phyloP scores from a whole-genome alignment of 108 stramenopile species.

The Pseudonitzschia delicatissima region DNA sequence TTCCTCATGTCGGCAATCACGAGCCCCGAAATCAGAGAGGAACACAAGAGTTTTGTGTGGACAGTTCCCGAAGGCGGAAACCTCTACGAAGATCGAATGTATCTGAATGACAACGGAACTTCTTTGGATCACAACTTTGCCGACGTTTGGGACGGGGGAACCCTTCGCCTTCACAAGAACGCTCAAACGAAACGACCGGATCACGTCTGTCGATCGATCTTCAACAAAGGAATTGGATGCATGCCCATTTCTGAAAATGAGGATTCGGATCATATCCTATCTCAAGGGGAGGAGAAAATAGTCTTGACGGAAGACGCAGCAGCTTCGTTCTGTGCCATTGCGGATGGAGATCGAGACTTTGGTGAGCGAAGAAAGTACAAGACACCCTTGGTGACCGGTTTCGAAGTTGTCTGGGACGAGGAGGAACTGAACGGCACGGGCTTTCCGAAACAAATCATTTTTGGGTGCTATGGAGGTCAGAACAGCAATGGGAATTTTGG shows the following conservation, averaged over 20 bases:
- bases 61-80: constrained; percentile 11
- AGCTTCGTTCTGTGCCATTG: background rate
- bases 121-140: constrained; percentile 1
- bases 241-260: constrained; percentile 7
- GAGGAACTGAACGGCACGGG: background rate
- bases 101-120: background rate
- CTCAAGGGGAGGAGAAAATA: constrained; percentile 6
- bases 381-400: constrained; percentile 13
- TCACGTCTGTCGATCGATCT: constrained; percentile 12
- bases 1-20: constrained; percentile 10
- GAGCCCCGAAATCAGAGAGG: background rate
- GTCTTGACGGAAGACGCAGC: background rate
- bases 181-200: background rate
- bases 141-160: constrained; percentile 10
- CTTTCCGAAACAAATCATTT: constrained; percentile 7
- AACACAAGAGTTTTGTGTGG: constrained; percentile 11
- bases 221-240: constrained; percentile 10
- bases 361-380: too few species aligned
- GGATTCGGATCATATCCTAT: background rate
- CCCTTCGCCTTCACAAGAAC: constrained; percentile 10
- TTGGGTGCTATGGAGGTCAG: constrained; percentile 22
- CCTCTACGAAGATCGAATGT: background rate
- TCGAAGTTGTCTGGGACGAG: constrained; percentile 20
- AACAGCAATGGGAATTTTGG: constrained; percentile 21
- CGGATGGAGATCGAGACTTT: too few species aligned